A percentile compares a stretch with the other conserved stretches of the same genome.
These are phyloP conservation scores for Panellus pusillus DNA, from an alignment of 768 basidiomycete species.

Conservation along the genomic window DNA sequence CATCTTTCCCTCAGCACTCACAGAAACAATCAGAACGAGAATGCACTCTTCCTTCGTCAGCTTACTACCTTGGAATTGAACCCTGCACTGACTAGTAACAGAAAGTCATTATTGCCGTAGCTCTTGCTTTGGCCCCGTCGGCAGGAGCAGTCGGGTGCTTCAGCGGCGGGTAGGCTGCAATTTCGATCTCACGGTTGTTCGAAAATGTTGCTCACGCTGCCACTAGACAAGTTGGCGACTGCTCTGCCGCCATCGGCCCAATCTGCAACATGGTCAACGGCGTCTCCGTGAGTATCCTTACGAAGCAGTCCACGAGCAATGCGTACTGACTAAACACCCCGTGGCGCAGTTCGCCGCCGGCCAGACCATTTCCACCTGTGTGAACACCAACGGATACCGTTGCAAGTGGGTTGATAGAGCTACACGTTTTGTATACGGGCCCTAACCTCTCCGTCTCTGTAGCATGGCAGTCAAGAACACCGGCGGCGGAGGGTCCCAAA, in stretches of 20 bases:
- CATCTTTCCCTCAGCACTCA: no score
- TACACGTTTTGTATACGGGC: neutral
- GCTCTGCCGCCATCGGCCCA: neutral
- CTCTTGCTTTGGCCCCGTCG: neutral
- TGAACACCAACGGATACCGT: slow-evolving; percentile 6
- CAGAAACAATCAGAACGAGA: no score
- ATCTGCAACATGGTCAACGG: neutral
- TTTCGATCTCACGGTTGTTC: no score
- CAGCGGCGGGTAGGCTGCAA: neutral
- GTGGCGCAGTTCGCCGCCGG: slow-evolving; percentile 15
- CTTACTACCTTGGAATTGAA: no score
- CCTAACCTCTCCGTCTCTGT: neutral
- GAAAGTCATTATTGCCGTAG: neutral
- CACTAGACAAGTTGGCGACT: neutral
- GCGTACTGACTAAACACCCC: neutral
- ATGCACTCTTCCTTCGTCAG: no score
- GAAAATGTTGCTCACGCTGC: neutral
- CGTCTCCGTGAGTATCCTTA: slow-evolving; percentile 15
- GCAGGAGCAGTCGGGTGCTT: slow-evolving; percentile 1
- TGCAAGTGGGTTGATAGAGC: slow-evolving; percentile 4
- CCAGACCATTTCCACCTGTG: slow-evolving; percentile 8
- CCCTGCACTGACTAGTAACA: neutral
- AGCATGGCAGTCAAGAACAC: slow-evolving; percentile 15
- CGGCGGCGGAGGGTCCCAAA: slow-evolving; percentile 13
- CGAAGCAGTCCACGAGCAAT: no score